These are phyloP conservation scores for Metschnikowia lochheadii DNA, from an alignment of 805 yeast species.

Conservation along the genomic window DNA sequence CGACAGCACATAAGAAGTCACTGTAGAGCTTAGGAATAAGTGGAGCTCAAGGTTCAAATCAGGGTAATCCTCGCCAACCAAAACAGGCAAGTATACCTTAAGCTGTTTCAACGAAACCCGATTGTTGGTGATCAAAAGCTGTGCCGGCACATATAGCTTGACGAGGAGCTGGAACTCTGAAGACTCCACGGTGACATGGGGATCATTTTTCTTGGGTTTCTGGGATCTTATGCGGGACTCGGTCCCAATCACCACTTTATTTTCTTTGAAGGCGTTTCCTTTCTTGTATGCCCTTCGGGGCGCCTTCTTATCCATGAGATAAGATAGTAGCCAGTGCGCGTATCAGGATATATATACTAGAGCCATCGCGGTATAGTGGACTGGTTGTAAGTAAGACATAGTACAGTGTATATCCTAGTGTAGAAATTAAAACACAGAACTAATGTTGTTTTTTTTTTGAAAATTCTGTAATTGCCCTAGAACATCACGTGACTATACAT, in stretches of 20 bases:
- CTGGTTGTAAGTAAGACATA: no score
- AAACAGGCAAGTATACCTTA: constrained; percentile 24
- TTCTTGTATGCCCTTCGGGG: constrained; percentile 9
- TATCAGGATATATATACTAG: background rate
- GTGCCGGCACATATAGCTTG: constrained; percentile 33
- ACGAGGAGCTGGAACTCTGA: constrained; percentile 34
- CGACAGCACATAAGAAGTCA: constrained; percentile 16
- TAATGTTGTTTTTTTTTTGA: no score
- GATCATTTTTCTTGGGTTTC: constrained; percentile 10
- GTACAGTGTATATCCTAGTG: no score
- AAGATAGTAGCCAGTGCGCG: background rate
- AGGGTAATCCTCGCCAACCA: constrained; percentile 20
- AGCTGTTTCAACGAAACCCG: constrained; percentile 25
- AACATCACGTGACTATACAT: no score
- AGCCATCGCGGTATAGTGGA: background rate
- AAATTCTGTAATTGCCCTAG: no score
- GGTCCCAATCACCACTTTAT: constrained; percentile 10
- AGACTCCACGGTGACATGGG: constrained; percentile 47
- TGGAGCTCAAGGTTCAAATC: constrained; percentile 34
- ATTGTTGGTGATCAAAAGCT: constrained; percentile 28
- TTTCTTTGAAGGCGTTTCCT: constrained; percentile 10
- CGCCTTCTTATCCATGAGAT: constrained; percentile 4
- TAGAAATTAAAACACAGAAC: no score
- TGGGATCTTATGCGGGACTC: constrained; percentile 3
- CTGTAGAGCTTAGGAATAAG: constrained; percentile 32